Base-by-base conservation (phyloP, 192 early-diverging fungal genomes). In the Linnemannia elongata region DNA sequence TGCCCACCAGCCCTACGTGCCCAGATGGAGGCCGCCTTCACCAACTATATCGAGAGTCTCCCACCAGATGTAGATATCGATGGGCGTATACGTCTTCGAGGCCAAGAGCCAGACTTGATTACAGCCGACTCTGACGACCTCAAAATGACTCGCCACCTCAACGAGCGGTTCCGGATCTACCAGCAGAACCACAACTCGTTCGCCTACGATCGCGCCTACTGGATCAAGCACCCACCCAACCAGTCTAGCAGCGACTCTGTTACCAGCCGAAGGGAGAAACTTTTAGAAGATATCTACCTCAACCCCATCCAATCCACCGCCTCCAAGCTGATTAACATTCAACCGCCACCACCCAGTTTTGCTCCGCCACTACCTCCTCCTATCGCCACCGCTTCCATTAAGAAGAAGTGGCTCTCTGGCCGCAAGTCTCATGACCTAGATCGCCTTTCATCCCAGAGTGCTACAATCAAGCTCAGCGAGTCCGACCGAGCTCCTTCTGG, bases 361-460 rank as follows among this genome's bases (percentile, higher is more conserved):
- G 60, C 60, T 4, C 60, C 60, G 3, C 60, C 60, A 15, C n/a
- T 66, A 13, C 60, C 60, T 9, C 60, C 60, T 6, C 38, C 45
- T 9, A 45, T 45, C 1, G 54, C 72, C 8, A 27, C 70, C 8
- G 71, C 57, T 0, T 83, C 76, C 35, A 36, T 39, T 27, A 45
- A 45, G 24, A 77, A 27, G 35, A 83, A 83, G 57, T 83, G 82
- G 82, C 82, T 83, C 17, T 24, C 72, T 9, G 38, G 82, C 33
- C 82, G 82, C 10, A 83, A 83, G 49, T 27, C 38, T 6, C 27
- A 68, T 12, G 79, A 81, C 1, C 42, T 4, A 18, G 72, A 75
- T 39, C 79, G 73, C 30, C 44, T 20, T 22, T 38, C 24, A 6
- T 39, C 78, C n/a, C 71, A 35, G 17, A n/a, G 8, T 20, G 7